Evolutionary conservation across 2,329 filamentous ascomycete species (phyloP), one percentile per base, ranked within the genome.

Genomic region (Pestalotiopsis sp.): DNA sequence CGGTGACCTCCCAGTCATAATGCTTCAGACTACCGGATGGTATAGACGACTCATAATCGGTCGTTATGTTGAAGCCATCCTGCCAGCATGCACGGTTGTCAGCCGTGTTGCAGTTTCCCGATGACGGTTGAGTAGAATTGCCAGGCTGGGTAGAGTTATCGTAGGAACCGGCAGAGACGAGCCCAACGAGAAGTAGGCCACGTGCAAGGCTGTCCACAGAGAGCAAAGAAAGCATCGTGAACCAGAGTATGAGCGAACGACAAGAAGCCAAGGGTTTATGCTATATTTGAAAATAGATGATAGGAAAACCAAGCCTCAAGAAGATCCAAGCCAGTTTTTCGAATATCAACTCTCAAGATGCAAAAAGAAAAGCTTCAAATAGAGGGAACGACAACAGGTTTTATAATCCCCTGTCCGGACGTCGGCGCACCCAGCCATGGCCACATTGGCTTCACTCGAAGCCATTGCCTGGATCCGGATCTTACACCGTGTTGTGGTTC

Each of bases 61-160:
- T 77, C 31, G 73, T 69, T 64, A 77, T 73, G 60, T 73, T 70
- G 31, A 72, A 77, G 2, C 73, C 72, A 13, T 70, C 36, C 14
- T 63, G 70, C 75, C 75, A 76, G 64, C 75, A 76, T 14, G 72
- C 69, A n/a, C 75, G 70, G 64, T 76, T 72, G 25, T n/a, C 12
- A 13, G 69, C n/a, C 36, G 41, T 62, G 25, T 70, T 68, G 61
- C 69, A 70, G 52, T 27, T 68, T 14, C 62, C 49, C 31, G 31
- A 36, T 2, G 27, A 31, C 31, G 31, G 31, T 36, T 36, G 31
- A 9, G 31, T 36, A 9, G 31, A 36, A 12, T 39, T 41, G 27
- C 66, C 62, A 20, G 57, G n/a, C 23, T 63, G 9, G 31, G 66
- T 17, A 14, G 49, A 31, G 13, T 63, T 27, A 25, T 56, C 39